Conservation (phyloP, 805 yeast species). For the Kluyveromyces wickerhamii region DNA sequence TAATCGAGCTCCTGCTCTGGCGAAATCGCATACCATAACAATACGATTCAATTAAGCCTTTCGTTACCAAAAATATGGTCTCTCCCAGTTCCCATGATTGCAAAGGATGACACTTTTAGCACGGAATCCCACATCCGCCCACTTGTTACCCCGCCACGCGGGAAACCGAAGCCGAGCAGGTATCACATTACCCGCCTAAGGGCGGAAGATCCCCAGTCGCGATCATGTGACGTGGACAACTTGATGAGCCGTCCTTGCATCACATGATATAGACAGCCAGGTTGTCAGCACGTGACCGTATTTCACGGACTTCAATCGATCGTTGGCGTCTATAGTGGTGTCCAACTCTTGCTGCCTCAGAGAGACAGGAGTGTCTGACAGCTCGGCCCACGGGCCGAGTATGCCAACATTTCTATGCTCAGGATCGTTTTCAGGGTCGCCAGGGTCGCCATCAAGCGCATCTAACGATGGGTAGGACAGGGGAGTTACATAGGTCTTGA, state of each 20-base stretch:
- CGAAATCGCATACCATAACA: too few species aligned
- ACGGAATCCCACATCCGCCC: neutral
- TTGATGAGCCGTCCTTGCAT: neutral
- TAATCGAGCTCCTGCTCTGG: too few species aligned
- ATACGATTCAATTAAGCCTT: too few species aligned
- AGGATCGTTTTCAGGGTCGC: too few species aligned
- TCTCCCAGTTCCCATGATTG: too few species aligned
- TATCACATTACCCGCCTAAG: neutral
- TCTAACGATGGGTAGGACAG: too few species aligned
- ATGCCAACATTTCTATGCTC: too few species aligned
- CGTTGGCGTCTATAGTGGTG: neutral
- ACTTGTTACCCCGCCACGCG: neutral
- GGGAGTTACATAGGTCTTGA: constrained; percentile 5
- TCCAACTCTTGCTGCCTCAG: neutral
- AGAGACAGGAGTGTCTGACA: constrained; percentile 1
- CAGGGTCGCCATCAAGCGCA: too few species aligned
- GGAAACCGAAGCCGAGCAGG: neutral
- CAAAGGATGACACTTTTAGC: too few species aligned
- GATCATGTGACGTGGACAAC: neutral
- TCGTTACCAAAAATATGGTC: too few species aligned
- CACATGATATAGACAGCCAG: constrained; percentile 1
- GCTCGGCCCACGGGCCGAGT: too few species aligned
- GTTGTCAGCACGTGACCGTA: neutral
- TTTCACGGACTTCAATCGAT: neutral
- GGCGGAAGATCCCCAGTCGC: neutral